These are phyloP conservation scores for Ogataea paraovalis DNA, from an alignment of 805 yeast species.

Conservation along the genomic window DNA sequence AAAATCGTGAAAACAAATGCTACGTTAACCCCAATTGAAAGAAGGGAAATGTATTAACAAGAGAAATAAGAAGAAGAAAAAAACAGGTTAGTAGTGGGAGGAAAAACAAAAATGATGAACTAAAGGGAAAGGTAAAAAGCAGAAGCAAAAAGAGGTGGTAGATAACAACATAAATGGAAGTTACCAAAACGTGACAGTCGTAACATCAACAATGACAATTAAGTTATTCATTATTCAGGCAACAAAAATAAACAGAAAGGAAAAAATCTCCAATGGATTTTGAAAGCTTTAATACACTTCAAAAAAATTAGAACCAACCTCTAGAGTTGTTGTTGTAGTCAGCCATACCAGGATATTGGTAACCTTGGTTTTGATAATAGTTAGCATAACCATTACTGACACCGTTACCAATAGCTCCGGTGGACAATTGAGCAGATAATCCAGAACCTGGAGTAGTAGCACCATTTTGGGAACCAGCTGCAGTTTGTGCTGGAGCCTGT, in stretches of 20 bases:
- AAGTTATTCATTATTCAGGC: background rate
- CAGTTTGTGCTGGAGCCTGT: slow-evolving; percentile 9
- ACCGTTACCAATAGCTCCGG: slow-evolving; percentile 5
- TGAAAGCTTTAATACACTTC: background rate
- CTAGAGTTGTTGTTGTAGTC: slow-evolving; percentile 22
- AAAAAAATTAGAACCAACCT: slow-evolving; percentile 20
- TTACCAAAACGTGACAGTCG: background rate
- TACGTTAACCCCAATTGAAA: background rate
- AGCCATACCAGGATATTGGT: slow-evolving; percentile 19
- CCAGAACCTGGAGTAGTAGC: slow-evolving; percentile 16
- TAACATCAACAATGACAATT: background rate
- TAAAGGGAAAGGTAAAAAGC: background rate
- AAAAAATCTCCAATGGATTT: background rate
- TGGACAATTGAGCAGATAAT: slow-evolving; percentile 4
- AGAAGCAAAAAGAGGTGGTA: background rate
- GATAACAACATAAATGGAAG: background rate
- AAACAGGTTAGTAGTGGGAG: background rate
- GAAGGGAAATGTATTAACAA: background rate
- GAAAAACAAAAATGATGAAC: background rate
- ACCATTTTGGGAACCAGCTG: slow-evolving; percentile 9
- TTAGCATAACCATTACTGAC: slow-evolving; percentile 18
- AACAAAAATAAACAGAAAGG: background rate
- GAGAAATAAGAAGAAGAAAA: background rate
- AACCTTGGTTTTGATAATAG: slow-evolving; percentile 22
- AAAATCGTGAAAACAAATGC: background rate